Conservation (phyloP, 768 basidiomycete genomes). For the Postia placenta region DNA sequence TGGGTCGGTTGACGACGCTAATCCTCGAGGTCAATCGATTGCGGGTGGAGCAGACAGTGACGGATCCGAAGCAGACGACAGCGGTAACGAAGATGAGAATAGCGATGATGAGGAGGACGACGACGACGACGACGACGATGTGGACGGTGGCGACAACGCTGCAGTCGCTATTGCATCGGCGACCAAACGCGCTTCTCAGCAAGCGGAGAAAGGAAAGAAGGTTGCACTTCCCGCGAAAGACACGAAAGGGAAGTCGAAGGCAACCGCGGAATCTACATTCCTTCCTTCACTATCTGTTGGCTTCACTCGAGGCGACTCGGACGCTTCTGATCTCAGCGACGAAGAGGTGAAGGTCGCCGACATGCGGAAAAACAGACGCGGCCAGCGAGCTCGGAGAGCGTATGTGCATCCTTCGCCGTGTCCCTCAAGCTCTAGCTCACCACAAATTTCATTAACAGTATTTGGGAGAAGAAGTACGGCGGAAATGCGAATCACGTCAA, state of each 20-base stretch:
- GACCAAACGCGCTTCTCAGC: background rate
- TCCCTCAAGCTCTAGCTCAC: background rate
- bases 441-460: slow-evolving; percentile 41
- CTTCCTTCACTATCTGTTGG: slow-evolving; percentile 86
- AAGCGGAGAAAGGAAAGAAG: slow-evolving; percentile 6
- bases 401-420: slow-evolving; percentile 39
- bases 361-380: slow-evolving; percentile 70
- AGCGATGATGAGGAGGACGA: background rate
- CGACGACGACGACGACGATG: slow-evolving; percentile 16
- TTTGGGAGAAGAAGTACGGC: slow-evolving; percentile 98
- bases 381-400: slow-evolving; percentile 92
- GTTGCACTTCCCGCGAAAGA: slow-evolving; percentile 15
- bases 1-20: slow-evolving; percentile 19
- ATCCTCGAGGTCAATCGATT: background rate
- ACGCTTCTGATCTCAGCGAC: slow-evolving; percentile 73
- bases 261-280: slow-evolving; percentile 51
- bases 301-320: slow-evolving; percentile 73
- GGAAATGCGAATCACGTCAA: slow-evolving; percentile 87
- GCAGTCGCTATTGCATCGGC: background rate
- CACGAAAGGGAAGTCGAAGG: slow-evolving; percentile 13
- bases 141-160: no score
- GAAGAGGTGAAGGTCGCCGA: slow-evolving; percentile 44
- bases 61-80: background rate
- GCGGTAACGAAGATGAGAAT: background rate
- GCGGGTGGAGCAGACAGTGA: background rate